Conservation (phyloP, 345 rosid species). For the Eucalyptus dawsonii region DNA sequence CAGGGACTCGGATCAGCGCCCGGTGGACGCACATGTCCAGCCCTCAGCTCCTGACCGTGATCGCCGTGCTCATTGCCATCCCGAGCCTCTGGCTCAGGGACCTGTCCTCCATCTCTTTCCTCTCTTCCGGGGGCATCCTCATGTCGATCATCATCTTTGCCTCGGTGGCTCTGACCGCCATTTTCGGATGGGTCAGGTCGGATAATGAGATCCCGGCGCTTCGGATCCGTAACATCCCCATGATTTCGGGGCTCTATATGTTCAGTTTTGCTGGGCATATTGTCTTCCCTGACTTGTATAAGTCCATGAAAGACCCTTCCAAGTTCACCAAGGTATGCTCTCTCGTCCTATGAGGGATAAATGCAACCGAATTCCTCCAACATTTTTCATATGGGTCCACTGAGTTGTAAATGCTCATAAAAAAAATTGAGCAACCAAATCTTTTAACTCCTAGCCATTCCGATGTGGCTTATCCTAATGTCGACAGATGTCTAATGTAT, state of each 20-base stretch:
- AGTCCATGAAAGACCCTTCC: slow-evolving; percentile 72
- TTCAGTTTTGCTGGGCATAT: slow-evolving; percentile 67
- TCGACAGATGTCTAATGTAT: neutral
- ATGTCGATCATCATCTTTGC: slow-evolving; percentile 57
- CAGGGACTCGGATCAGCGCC: slow-evolving; percentile 6
- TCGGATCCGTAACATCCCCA: slow-evolving; percentile 34
- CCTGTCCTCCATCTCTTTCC: slow-evolving; percentile 64
- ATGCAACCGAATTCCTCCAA: neutral
- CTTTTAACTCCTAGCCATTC: neutral
- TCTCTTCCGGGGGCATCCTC: slow-evolving; percentile 56
- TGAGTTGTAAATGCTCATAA: neutral
- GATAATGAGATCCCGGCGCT: slow-evolving; percentile 33
- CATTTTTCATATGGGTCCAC: neutral
- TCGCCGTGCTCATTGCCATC: slow-evolving; percentile 48
- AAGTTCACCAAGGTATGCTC: slow-evolving; percentile 53
- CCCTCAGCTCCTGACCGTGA: slow-evolving; percentile 34
- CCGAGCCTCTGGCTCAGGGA: slow-evolving; percentile 72
- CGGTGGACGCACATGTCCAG: slow-evolving; percentile 17
- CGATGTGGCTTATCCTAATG: neutral
- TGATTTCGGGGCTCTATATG: slow-evolving; percentile 52
- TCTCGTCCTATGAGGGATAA: neutral
- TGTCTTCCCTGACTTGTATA: slow-evolving; percentile 63
- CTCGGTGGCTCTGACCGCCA: slow-evolving; percentile 42
- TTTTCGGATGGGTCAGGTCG: slow-evolving; percentile 28
- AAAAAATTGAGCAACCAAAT: neutral